Base-by-base conservation (phyloP, 2,329 filamentous ascomycete species). In the Beauveria rudraprayagi region DNA sequence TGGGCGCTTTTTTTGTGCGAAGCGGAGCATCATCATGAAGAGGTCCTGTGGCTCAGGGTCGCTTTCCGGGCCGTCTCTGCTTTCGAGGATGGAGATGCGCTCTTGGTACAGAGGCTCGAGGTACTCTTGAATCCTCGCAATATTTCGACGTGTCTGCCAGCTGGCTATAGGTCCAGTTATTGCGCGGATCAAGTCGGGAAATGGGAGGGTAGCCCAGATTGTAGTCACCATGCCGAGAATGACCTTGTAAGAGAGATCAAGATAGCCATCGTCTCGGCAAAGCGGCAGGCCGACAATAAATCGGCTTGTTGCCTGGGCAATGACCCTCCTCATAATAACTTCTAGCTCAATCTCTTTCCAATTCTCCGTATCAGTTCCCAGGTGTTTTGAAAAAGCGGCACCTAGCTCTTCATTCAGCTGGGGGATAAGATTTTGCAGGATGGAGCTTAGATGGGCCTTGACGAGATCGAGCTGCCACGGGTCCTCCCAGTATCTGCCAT, bases 11-110 rank as follows among this genome's bases (percentile, higher is more conserved):
- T 70, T 70, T n/a, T 70, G 60, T 1, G 72, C 77, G 52, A 69
- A 77, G 5, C 70, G 68, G 3, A 78, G 62, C 72, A 78, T 77
- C 67, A 75, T 73, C 63, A 78, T 76, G 2, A 78, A 52, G 19
- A 72, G 70, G 44, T 79, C 77, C 14, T 71, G 67, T 0, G 75
- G 74, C 8, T 69, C 68, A 16, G 68, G 70, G 9, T 63, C 61
- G 17, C n/a, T 7, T 5, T 16, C n/a, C 7, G 1, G 16, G 5
- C 72, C 61, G 14, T 66, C 67, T 2, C 64, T 58, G 9, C 60
- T 60, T 16, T 37, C 3, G 28, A 69, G 64, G 0, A 28, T 28
- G 19, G 37, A 24, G 6, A 54, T 34, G 2, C 51, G 34, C 51
- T 43, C 51, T 2, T 17, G 17, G 51, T 54, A 43, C 19, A 41